A percentile compares a stretch with the other conserved stretches of the same genome.
phyloP scores from a whole-genome alignment of 495 filamentous ascomycete genomes.

The Penicillium parvum region DNA sequence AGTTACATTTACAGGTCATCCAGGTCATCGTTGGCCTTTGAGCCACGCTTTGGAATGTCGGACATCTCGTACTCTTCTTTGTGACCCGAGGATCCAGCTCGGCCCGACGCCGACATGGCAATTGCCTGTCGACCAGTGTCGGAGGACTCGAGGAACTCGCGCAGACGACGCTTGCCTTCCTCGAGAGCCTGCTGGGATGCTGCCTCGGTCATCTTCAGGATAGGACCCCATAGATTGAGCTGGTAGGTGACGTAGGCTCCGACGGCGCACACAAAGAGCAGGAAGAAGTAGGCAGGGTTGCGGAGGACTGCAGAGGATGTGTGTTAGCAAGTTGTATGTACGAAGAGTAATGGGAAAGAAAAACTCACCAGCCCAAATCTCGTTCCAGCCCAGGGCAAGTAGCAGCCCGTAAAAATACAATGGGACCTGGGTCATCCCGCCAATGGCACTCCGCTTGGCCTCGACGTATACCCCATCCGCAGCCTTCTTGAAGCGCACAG shows the following conservation, averaged over 20 bases:
- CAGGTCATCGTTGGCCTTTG: slow-evolving; percentile 29
- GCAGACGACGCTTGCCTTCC: slow-evolving; percentile 80
- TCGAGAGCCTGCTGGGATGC: slow-evolving; percentile 81
- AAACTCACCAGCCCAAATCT: slow-evolving; percentile 79
- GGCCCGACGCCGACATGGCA: slow-evolving; percentile 53
- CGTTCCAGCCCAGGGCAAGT: slow-evolving; percentile 93
- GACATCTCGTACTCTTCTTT: slow-evolving; percentile 47
- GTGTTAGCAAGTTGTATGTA: slow-evolving; percentile 17
- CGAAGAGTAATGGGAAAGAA: background rate
- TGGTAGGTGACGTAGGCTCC: slow-evolving; percentile 85
- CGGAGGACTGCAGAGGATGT: slow-evolving; percentile 61
- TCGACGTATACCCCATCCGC: slow-evolving; percentile 97
- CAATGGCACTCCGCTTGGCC: slow-evolving; percentile 93
- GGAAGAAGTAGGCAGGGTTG: slow-evolving; percentile 88
- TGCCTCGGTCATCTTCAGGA: slow-evolving; percentile 88
- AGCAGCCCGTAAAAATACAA: slow-evolving; percentile 89
- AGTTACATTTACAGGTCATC: slow-evolving; percentile 38
- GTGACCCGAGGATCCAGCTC: slow-evolving; percentile 14
- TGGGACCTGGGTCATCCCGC: slow-evolving; percentile 90
- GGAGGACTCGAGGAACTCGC: slow-evolving; percentile 78
- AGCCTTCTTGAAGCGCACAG: slow-evolving; percentile 94
- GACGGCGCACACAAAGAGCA: slow-evolving; percentile 69
- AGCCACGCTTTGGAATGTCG: slow-evolving; percentile 32
- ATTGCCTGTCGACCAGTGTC: slow-evolving; percentile 78
- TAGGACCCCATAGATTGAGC: slow-evolving; percentile 92